Percentiles rank a stretch among this genome's conserved stretches.
phyloP scores from a whole-genome alignment of 1,139 yeast genomes.

The Blastobotrys arbuscula region DNA sequence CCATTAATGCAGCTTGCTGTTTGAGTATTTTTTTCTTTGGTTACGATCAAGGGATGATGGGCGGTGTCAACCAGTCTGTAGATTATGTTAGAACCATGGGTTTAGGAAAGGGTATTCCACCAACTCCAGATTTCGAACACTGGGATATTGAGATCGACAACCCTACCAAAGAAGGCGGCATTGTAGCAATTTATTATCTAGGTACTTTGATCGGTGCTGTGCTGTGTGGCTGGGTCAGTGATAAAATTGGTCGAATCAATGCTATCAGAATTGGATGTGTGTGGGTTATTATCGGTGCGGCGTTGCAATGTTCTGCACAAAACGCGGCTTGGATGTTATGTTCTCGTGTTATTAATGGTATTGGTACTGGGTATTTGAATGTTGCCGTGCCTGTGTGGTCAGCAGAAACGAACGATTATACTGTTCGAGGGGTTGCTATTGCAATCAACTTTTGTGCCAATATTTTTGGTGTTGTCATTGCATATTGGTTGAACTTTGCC shows the following conservation, averaged over 20 bases:
- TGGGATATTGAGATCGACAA: conserved; percentile 29
- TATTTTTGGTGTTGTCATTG: conserved; percentile 53
- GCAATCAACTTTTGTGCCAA: conserved; percentile 39
- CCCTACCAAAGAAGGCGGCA: conserved; percentile 40
- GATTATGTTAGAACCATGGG: conserved; percentile 34
- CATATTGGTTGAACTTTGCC: conserved; percentile 80
- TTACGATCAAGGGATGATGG: conserved; percentile 52
- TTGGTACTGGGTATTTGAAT: conserved; percentile 57
- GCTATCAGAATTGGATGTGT: conserved; percentile 29
- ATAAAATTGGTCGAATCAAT: conserved; percentile 31
- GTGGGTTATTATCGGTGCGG: conserved; percentile 32
- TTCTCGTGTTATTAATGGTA: conserved; percentile 50
- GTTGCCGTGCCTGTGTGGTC: conserved; percentile 55
- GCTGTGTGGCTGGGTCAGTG: conserved; percentile 29
- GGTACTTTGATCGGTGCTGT: conserved; percentile 37
- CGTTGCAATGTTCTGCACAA: conserved; percentile 31
- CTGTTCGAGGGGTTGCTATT: conserved; percentile 55
- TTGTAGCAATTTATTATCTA: conserved; percentile 37
- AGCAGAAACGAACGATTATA: conserved; percentile 51
- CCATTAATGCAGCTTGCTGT: conserved; percentile 22
- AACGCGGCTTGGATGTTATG: conserved; percentile 34
- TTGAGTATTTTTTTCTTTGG: conserved; percentile 44
- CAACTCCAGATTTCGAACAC: conserved; percentile 19
- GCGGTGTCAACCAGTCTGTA: conserved; percentile 44
- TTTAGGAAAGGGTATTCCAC: conserved; percentile 24